Base-by-base conservation (phyloP, 768 basidiomycete genomes). In the Xerocomellus intermedius region DNA sequence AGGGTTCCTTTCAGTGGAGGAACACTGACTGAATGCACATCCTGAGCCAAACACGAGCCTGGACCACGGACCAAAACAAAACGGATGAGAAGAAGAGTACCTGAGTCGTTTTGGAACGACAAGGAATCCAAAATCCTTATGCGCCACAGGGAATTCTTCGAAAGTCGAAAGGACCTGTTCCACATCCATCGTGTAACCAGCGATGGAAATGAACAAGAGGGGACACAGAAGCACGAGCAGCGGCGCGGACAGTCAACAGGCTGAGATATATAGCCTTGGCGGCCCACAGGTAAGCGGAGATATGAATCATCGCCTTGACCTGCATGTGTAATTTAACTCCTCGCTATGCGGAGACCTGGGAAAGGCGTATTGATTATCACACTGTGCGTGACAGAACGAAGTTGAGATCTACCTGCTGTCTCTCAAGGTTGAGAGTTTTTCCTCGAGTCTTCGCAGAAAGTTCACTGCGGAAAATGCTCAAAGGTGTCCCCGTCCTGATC, bases 21-120 rank as follows among this genome's bases (percentile, higher is more conserved):
- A 46, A 21, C 8, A 62, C 64, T 43, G 13, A 65, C 64, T 65
- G 21, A 62, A 19, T 53, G 64, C 57, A 22, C 63, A 62, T 51
- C 42, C 60, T 14, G 38, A 39, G 4, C 57, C 55, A 53, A 64
- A 64, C n/a, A 44, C 52, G 21, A 65, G 37, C 39, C 21, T 55
- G 28, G 55, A 41, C 55, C 60, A 59, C 12, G 14, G 28, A 22
- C 64, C 64, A 22, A 65, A 57, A 38, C 47, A 12, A 33, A 57
- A 59, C 1, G 57, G 52, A 39, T 49, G 47, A 28, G 41, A 4
- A 26, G 24, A 21, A 50, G 59, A 54, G 19, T n/a, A 56, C 30
- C 63, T 50, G 16, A 64, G 63, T 45, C 63, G 50, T 39, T 50
- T 41, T 24, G 56, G 56, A 33, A 64, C 42, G 37, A 56, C 36